A percentile compares a stretch with the other conserved stretches of the same genome.
Evolutionary conservation across 257 asterid genomes (phyloP).

Genomic region (Solanum pinnatisectum): DNA sequence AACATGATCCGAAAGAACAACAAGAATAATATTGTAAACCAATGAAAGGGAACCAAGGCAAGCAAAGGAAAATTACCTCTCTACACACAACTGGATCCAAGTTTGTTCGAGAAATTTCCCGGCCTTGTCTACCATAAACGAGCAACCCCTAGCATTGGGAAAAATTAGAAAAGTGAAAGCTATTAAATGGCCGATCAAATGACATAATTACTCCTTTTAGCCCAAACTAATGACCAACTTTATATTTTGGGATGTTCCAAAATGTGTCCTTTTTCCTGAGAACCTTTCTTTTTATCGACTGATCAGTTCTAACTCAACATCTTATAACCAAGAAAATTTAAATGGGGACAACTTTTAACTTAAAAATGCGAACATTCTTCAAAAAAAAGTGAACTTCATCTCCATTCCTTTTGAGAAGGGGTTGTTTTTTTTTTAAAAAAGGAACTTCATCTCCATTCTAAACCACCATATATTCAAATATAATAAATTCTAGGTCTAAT

Average conservation of each 20-base stretch:
- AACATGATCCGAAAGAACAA: not conserved
- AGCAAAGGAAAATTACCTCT: slow-evolving; percentile 45
- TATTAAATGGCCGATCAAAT: not conserved
- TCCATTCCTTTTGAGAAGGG: not conserved
- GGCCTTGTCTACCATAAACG: slow-evolving; percentile 89
- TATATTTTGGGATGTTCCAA: not conserved
- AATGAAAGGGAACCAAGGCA: not conserved
- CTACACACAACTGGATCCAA: slow-evolving; percentile 66
- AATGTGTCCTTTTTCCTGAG: not conserved
- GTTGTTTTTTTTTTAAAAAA: too few relatives aligned
- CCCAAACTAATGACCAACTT: not conserved
- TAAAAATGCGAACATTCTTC: not conserved
- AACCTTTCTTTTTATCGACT: not conserved
- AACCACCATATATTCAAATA: not conserved
- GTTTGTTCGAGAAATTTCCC: slow-evolving; percentile 75
- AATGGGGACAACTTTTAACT: not conserved
- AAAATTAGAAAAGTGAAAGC: not conserved
- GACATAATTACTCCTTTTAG: not conserved
- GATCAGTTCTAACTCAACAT: not conserved
- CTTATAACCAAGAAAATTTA: not conserved
- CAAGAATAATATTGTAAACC: not conserved
- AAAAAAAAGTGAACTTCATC: not conserved
- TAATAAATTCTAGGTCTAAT: not conserved
- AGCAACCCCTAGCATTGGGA: slow-evolving; percentile 72
- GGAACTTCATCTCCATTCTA: not conserved